Evolutionary conservation across 106 monocot genomes (phyloP).

Genomic region (Ottelia alismoides): DNA sequence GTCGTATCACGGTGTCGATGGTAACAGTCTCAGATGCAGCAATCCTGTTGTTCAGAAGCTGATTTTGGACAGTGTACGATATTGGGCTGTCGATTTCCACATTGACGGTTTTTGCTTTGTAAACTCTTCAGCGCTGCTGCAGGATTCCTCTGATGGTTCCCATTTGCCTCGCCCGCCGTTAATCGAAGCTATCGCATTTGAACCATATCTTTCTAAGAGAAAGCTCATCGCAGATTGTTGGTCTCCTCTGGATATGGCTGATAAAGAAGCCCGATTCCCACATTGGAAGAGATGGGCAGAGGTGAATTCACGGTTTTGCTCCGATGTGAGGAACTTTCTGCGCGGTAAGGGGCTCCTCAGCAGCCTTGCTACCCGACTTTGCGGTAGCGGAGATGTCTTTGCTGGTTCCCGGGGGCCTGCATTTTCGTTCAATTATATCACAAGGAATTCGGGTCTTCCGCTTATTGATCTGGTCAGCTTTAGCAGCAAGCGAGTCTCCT

Average conservation of each 20-base stretch:
- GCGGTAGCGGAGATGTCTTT: constrained; percentile 87
- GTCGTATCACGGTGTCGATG: constrained; percentile 47
- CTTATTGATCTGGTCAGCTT: constrained; percentile 88
- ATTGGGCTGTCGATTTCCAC: constrained; percentile 74
- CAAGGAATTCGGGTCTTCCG: constrained; percentile 67
- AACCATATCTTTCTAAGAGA: constrained; percentile 63
- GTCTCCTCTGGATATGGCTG: constrained; percentile 52
- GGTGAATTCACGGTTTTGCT: constrained; percentile 60
- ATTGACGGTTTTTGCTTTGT: constrained; percentile 87
- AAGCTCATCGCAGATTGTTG: constrained; percentile 76
- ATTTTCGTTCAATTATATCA: constrained; percentile 68
- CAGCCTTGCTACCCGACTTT: constrained; percentile 71
- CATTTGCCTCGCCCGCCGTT: constrained; percentile 48
- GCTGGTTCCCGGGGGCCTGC: constrained; percentile 57
- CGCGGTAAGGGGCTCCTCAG: constrained; percentile 67
- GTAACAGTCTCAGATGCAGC: constrained; percentile 40
- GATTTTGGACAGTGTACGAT: constrained; percentile 73
- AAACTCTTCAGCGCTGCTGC: constrained; percentile 40
- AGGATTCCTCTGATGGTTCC: constrained; percentile 22
- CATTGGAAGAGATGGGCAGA: constrained; percentile 94
- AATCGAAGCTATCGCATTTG: constrained; percentile 74
- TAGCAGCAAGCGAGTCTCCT: constrained; percentile 29
- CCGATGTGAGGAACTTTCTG: constrained; percentile 63
- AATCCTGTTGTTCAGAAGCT: constrained; percentile 48
- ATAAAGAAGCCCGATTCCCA: constrained; percentile 47